Evolutionary conservation across 2,329 filamentous ascomycete species (phyloP), one percentile per base, ranked within the genome.

Genomic region (Fusarium anthophilum): DNA sequence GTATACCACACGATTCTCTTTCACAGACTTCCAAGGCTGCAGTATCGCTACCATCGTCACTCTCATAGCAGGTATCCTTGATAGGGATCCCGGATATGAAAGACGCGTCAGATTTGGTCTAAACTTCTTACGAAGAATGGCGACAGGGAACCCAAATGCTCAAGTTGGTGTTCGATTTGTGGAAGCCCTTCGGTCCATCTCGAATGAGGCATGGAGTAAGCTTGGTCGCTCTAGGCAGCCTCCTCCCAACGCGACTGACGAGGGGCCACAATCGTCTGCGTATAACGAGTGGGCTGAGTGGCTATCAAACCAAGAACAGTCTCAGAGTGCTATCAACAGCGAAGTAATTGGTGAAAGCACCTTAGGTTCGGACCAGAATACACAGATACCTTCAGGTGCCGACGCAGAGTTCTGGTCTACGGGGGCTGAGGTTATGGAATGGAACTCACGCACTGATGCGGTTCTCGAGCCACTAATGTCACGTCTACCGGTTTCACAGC

Each of bases 81-180:
- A 47, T 12, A 8, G 60, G 3, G 60, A 59, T 1, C 54, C 35
- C 2, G 53, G 41, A 12, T 63, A 63, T 10, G 39, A 47, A n/a
- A 37, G 41, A 10, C 41, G 60, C 1, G 41, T 63, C 5, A 38
- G 32, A 1, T 45, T 63, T 17, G 60, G 53, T 2, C 28, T 63
- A 13, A 11, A 57, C 5, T 47, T 44, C 24, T 20, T 63, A 1
- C 32, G 41, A 0, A 22, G 53, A 26, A 63, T 63, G 53, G 60
- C 60, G 2, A 44, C 53, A 18, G 60, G 60, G 1, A 63, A 47
- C 22, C n/a, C 26, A 7, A 59, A 35, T 26, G 60, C 60, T 3
- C 35, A 63, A 7, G 35, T 63, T 10, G 60, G 60, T 17, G 60
- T 63, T 7, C 24, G 54, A 11, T 58, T 63, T n/a, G 60, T 63